Percentiles rank a stretch among this genome's conserved stretches.
Conservation (phyloP, 75 land plant genomes). For the Pseudotsuga menziesii region DNA sequence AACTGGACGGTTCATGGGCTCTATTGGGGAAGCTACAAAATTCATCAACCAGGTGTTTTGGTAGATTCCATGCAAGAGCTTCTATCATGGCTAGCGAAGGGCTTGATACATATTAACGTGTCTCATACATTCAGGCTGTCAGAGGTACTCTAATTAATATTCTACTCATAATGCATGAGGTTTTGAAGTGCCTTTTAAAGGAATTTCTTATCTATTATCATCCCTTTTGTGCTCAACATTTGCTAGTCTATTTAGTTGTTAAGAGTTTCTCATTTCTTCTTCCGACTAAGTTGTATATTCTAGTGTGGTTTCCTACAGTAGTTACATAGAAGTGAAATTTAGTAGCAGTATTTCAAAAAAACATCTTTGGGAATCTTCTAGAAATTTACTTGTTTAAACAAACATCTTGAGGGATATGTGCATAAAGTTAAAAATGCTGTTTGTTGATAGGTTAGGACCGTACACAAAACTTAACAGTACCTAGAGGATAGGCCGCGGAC, state of each 20-base stretch:
- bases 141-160: constrained; percentile 48
- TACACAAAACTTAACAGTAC: no score
- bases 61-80: constrained; percentile 67
- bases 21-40: constrained; percentile 89
- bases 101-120: constrained; percentile 59
- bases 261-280: not conserved
- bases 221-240: not conserved
- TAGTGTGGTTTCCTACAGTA: not conserved
- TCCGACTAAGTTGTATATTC: not conserved
- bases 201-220: not conserved
- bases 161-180: not conserved
- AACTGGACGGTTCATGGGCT: constrained; percentile 96
- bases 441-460: no score
- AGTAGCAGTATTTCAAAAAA: no score
- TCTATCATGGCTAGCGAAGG: constrained; percentile 66
- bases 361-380: no score
- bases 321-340: no score
- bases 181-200: no score
- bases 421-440: no score
- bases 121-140: constrained; percentile 66
- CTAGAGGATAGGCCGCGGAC: no score
- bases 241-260: not conserved
- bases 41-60: constrained; percentile 55
- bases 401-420: no score
- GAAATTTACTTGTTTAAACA: no score